Percentiles rank a stretch among this genome's conserved stretches.
These are phyloP conservation scores for Pyrenophora seminiperda DNA, from an alignment of 2,329 filamentous ascomycete species.

Conservation along the genomic window DNA sequence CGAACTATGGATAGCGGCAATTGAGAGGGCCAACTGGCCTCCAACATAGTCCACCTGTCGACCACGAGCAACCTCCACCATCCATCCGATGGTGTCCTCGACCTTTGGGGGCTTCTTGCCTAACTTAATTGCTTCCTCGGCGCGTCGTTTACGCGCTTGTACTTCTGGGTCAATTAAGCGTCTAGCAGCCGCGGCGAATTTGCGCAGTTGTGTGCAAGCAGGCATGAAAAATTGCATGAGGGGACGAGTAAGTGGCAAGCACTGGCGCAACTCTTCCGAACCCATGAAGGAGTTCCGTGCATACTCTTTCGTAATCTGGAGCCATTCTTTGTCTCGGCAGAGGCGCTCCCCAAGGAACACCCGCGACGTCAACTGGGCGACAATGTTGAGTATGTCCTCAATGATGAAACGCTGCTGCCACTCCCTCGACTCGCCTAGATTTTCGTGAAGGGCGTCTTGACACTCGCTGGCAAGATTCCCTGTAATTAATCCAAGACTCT, in stretches of 20 bases:
- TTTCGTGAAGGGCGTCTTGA: constrained; percentile 2
- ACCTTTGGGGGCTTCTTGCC: not conserved
- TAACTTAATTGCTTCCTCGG: not conserved
- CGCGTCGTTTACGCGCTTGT: not conserved
- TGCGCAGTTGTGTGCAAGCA: not conserved
- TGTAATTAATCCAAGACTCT: constrained; percentile 5
- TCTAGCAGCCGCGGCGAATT: constrained; percentile 1
- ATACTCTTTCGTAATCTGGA: constrained; percentile 2
- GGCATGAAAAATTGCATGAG: constrained; percentile 4
- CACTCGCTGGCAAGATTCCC: constrained; percentile 2
- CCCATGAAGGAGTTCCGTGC: constrained; percentile 1
- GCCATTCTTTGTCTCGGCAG: constrained; percentile 2
- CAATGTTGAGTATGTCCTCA: constrained; percentile 5
- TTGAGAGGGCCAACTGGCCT: not conserved
- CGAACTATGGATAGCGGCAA: constrained; percentile 3
- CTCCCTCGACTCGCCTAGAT: constrained; percentile 4
- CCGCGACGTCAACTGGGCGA: constrained; percentile 4
- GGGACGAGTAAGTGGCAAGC: constrained; percentile 1
- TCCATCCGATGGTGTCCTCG: constrained; percentile 1
- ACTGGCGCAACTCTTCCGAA: not conserved
- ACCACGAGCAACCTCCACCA: not conserved
- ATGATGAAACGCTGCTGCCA: constrained; percentile 5
- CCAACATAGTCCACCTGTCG: not conserved
- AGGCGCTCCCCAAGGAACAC: constrained; percentile 1
- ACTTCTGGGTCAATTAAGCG: constrained; percentile 2